These are phyloP conservation scores for Penicillium pancosmium DNA, from an alignment of 495 filamentous ascomycete genomes.

Conservation along the genomic window DNA sequence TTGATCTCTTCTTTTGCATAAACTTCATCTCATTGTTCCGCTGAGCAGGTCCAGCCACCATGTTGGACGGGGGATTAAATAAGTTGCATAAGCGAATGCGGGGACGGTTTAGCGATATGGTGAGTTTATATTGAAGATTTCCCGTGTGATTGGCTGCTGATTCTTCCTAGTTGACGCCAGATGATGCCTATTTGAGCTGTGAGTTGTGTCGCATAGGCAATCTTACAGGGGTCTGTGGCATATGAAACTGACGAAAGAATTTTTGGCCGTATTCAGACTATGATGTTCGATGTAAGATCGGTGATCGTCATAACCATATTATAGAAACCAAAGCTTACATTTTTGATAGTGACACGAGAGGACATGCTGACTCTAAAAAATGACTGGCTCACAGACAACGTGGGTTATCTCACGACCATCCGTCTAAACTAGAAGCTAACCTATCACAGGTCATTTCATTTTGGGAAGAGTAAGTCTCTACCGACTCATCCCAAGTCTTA, in stretches of 20 bases:
- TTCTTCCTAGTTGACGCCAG: conserved; percentile 58
- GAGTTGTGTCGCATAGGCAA: conserved; percentile 33
- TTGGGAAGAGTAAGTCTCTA: conserved; percentile 84
- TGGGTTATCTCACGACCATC: conserved; percentile 46
- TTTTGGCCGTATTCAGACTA: conserved; percentile 51
- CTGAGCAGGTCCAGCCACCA: conserved; percentile 10
- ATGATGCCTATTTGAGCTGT: conserved; percentile 76
- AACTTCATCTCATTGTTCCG: not conserved
- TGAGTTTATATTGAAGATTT: conserved; percentile 22
- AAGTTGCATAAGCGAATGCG: conserved; percentile 48
- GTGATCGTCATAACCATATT: not conserved
- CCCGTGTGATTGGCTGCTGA: conserved; percentile 3
- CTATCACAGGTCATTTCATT: conserved; percentile 72
- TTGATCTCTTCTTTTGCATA: not conserved
- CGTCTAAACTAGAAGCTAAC: conserved; percentile 18
- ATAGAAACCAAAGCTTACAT: conserved; percentile 18
- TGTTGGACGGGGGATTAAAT: conserved; percentile 45
- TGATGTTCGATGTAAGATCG: conserved; percentile 66
- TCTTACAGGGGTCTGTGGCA: not conserved
- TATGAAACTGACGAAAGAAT: conserved; percentile 18
- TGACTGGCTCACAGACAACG: conserved; percentile 99
- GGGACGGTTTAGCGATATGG: conserved; percentile 46
- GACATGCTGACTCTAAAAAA: conserved; percentile 85
- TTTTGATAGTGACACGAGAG: conserved; percentile 67
- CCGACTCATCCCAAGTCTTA: too few species aligned